Evolutionary conservation across 331 rosid genomes (phyloP).

Genomic region (Acacia pycnantha): DNA sequence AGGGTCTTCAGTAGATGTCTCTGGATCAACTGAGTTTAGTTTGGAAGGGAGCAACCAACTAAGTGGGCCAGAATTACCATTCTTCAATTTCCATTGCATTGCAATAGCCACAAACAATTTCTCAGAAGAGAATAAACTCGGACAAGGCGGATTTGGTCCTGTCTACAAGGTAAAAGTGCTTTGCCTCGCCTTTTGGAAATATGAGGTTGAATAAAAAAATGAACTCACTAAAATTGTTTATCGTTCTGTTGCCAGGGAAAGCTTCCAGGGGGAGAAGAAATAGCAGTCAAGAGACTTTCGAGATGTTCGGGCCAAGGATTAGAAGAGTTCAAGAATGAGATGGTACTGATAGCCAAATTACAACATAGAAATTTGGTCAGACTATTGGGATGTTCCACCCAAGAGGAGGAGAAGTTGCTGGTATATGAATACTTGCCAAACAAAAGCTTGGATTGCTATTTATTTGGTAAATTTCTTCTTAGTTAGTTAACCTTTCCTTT

Average conservation of each 20-base stretch:
- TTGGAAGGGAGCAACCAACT: conserved; percentile 45
- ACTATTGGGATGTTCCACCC: conserved; percentile 60
- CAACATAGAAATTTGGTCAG: conserved; percentile 84
- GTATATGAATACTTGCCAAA: conserved; percentile 77
- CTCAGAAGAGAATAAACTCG: conserved; percentile 79
- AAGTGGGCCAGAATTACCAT: conserved; percentile 62
- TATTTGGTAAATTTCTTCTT: conserved; percentile 50
- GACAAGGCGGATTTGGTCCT: conserved; percentile 87
- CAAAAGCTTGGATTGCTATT: conserved; percentile 73
- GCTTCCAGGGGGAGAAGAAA: conserved; percentile 49
- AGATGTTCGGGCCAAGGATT: conserved; percentile 64
- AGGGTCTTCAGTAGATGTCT: conserved; percentile 59
- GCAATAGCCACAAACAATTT: conserved; percentile 69
- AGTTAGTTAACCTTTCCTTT: neutral
- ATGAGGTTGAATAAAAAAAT: neutral
- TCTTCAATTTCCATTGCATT: conserved; percentile 57
- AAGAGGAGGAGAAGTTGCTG: conserved; percentile 72
- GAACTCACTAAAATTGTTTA: conserved; percentile 11
- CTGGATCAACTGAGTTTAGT: conserved; percentile 57
- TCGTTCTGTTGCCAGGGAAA: conserved; percentile 48
- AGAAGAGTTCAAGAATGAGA: conserved; percentile 80
- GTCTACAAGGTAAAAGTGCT: conserved; percentile 64
- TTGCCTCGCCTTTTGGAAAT: conserved; percentile 2
- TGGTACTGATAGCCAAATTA: conserved; percentile 61
- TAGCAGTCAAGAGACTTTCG: conserved; percentile 79